These are phyloP conservation scores for Ustilago tritici DNA, from an alignment of 1,284 basidiomycete genomes.

Conservation along the genomic window DNA sequence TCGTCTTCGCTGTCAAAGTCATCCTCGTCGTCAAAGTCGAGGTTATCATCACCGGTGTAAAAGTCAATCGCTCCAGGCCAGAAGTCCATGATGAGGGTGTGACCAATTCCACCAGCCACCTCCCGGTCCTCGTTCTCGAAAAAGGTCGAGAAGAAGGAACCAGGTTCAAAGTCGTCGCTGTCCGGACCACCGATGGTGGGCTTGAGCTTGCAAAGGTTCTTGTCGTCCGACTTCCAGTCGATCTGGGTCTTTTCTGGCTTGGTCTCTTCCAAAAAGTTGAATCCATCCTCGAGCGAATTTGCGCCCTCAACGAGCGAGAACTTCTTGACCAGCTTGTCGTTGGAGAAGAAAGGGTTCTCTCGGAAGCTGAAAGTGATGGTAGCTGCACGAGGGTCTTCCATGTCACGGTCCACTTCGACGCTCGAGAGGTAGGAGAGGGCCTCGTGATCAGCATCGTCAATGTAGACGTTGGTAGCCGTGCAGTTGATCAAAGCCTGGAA, in stretches of 20 bases:
- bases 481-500: constrained; percentile 65
- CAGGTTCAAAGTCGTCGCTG: constrained; percentile 75
- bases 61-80: constrained; percentile 65
- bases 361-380: constrained; percentile 63
- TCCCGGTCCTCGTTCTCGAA: constrained; percentile 72
- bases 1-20: constrained; percentile 58
- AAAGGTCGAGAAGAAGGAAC: constrained; percentile 90
- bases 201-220: constrained; percentile 81
- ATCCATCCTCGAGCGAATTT: constrained; percentile 54
- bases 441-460: constrained; percentile 65
- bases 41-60: constrained; percentile 60
- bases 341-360: constrained; percentile 62
- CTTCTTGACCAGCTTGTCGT: constrained; percentile 63
- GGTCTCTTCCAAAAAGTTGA: constrained; percentile 64
- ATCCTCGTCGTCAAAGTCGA: constrained; percentile 59
- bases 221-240: constrained; percentile 82
- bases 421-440: constrained; percentile 61
- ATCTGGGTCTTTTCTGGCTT: constrained; percentile 73
- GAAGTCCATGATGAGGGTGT: constrained; percentile 63
- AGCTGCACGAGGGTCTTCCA: constrained; percentile 62
- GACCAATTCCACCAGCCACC: constrained; percentile 62
- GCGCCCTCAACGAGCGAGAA: constrained; percentile 60
- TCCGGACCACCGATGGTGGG: constrained; percentile 74
- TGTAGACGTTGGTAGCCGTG: constrained; percentile 65
- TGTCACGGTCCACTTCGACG: constrained; percentile 57